Evolutionary conservation across 1,284 basidiomycete species (phyloP).

Genomic region (Phenoliferia sp.): DNA sequence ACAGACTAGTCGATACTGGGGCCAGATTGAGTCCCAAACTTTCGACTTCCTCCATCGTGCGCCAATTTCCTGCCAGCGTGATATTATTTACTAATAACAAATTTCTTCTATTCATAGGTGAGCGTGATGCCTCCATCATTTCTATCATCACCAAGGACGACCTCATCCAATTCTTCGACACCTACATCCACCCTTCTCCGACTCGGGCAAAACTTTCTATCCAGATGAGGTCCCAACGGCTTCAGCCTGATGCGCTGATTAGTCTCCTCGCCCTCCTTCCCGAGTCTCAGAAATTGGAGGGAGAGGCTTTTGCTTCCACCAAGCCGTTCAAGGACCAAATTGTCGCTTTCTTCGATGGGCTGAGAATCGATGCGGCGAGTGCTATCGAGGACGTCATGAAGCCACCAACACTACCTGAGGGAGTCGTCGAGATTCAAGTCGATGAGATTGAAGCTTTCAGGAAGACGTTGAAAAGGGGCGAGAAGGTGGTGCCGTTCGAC

Average conservation of each 20-base stretch:
- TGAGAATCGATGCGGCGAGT: background rate
- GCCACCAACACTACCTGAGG: background rate
- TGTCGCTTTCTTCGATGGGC: background rate
- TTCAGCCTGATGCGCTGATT: constrained; percentile 22
- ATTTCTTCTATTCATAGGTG: constrained; percentile 7
- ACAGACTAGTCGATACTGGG: constrained; percentile 65
- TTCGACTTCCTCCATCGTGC: constrained; percentile 57
- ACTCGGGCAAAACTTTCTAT: constrained; percentile 32
- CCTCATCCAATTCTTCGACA: constrained; percentile 55
- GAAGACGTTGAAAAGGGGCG: constrained; percentile 2
- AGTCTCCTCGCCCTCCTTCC: background rate
- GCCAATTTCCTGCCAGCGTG: background rate
- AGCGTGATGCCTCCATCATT: constrained; percentile 62
- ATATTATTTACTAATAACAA: background rate
- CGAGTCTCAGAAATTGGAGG: background rate
- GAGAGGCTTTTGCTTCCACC: background rate
- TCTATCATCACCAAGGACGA: constrained; percentile 68
- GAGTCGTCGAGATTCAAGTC: constrained; percentile 8
- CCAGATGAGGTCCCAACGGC: constrained; percentile 33
- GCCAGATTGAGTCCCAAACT: constrained; percentile 66
- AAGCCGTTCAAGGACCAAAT: constrained; percentile 20
- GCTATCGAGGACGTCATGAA: background rate
- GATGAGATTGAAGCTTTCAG: constrained; percentile 12
- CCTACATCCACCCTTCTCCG: constrained; percentile 24
- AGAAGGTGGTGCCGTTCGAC: constrained; percentile 3